phyloP scores from a whole-genome alignment of 1,284 basidiomycete species.

The Cryptococcus wingfieldii region DNA sequence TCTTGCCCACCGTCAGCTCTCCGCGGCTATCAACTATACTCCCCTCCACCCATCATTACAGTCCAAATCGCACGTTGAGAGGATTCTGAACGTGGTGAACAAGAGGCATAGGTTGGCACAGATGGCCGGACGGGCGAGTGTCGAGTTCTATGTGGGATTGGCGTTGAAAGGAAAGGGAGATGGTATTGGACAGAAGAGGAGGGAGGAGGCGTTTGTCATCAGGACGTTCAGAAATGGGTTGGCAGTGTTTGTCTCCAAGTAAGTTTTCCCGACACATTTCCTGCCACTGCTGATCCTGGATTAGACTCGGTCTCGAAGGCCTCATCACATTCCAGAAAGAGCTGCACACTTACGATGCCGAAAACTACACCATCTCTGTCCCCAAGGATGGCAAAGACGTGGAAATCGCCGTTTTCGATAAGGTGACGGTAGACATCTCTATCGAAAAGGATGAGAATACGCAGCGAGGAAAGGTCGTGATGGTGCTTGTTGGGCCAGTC shows the following conservation, averaged over 20 bases:
- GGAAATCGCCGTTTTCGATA: slow-evolving; percentile 82
- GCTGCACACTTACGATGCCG: slow-evolving; percentile 75
- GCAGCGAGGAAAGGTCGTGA: slow-evolving; percentile 80
- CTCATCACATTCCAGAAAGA: slow-evolving; percentile 89
- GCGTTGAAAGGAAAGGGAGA: slow-evolving; percentile 69
- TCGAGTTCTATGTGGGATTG: slow-evolving; percentile 95
- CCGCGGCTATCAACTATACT: slow-evolving; percentile 80
- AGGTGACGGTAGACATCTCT: slow-evolving; percentile 80
- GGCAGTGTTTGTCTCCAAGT: slow-evolving; percentile 93
- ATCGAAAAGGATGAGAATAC: slow-evolving; percentile 95
- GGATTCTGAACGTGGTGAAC: slow-evolving; percentile 81
- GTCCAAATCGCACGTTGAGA: slow-evolving; percentile 84
- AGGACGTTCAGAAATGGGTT: slow-evolving; percentile 91
- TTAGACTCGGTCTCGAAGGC: slow-evolving; percentile 86
- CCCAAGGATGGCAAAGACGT: slow-evolving; percentile 53
- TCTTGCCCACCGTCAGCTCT: slow-evolving; percentile 87
- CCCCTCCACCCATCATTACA: slow-evolving; percentile 82
- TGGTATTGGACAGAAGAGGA: slow-evolving; percentile 37
- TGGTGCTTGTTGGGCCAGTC: slow-evolving; percentile 40
- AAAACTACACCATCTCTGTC: slow-evolving; percentile 79
- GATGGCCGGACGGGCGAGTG: slow-evolving; percentile 90
- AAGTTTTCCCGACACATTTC: slow-evolving; percentile 32
- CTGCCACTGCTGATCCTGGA: background rate
- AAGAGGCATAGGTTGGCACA: slow-evolving; percentile 92
- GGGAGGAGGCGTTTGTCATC: slow-evolving; percentile 92